A percentile compares a stretch with the other conserved stretches of the same genome.
phyloP scores from a whole-genome alignment of 768 basidiomycete species.

The Russula sp. region DNA sequence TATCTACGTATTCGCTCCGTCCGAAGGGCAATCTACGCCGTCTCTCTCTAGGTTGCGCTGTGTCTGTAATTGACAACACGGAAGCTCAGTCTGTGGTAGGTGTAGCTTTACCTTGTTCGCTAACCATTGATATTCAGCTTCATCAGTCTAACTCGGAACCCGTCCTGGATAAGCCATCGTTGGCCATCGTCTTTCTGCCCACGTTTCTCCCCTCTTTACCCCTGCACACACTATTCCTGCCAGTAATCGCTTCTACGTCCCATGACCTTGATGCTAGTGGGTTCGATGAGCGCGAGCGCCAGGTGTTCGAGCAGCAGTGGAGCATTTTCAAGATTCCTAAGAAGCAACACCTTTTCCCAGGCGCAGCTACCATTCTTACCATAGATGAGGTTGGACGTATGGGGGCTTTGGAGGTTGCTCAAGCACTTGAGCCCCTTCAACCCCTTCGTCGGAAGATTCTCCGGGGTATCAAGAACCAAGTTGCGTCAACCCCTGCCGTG shows the following conservation, averaged over 20 bases:
- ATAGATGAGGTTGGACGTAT: slow-evolving; percentile 16
- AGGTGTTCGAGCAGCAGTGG: slow-evolving; percentile 32
- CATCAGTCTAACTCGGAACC: slow-evolving; percentile 38
- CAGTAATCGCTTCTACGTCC: slow-evolving; percentile 36
- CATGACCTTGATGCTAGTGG: slow-evolving; percentile 25
- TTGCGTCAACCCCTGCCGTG: slow-evolving; percentile 51
- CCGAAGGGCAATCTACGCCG: slow-evolving; percentile 29
- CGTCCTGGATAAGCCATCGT: slow-evolving; percentile 43
- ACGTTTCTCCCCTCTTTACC: slow-evolving; percentile 34
- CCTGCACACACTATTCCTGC: slow-evolving; percentile 50
- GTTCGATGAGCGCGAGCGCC: slow-evolving; percentile 25
- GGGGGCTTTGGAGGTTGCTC: slow-evolving; percentile 18
- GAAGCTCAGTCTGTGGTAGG: slow-evolving; percentile 35
- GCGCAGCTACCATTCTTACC: slow-evolving; percentile 28
- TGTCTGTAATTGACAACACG: slow-evolving; percentile 38
- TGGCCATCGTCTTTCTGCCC: slow-evolving; percentile 67
- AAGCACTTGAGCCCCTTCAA: slow-evolving; percentile 18
- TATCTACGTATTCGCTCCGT: slow-evolving; percentile 25
- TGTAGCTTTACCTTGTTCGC: slow-evolving; percentile 27
- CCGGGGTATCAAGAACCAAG: slow-evolving; percentile 38
- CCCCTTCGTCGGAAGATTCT: slow-evolving; percentile 18
- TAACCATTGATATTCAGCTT: slow-evolving; percentile 36
- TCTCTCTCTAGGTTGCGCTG: slow-evolving; percentile 29
- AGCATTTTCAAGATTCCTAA: slow-evolving; percentile 27
- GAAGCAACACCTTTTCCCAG: slow-evolving; percentile 25